Evolutionary conservation across 225 moss, liverwort and hornwort genomes (phyloP), one percentile per base, ranked within the genome.

Genomic region (Polytrichum formosum): DNA sequence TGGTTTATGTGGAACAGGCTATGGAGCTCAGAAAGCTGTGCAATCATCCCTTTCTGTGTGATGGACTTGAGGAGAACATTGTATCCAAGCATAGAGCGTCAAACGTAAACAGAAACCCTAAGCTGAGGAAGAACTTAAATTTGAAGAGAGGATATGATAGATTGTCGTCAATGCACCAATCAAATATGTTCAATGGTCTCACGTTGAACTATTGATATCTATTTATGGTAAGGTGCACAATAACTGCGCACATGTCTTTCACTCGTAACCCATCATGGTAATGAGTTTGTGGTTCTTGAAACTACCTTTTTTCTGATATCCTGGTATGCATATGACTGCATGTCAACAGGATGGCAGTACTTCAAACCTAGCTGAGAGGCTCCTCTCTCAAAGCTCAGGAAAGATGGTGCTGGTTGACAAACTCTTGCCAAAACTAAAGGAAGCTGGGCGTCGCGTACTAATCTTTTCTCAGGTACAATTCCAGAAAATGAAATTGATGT

Each of bases 331-430:
- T 58, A 17, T 56, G 63, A 56, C 66, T 1, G 0, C 66, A 37
- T 65, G 67, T 26, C 25, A 55, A 29, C 66, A 91, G 89, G 77
- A 79, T 81, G 77, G 77, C 29, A 75, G 62, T 54, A 67, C 78
- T 33, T 69, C 74, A 68, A 67, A 73, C 61, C 5, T 77, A 25
- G 66, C 67, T 8, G 79, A 77, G 64, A 85, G 78, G 18, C 79
- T 84, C 58, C 72, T 93, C 37, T 81, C 78, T 55, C 81, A 89
- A 70, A 87, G 87, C 26, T 93, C 91, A 22, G 91, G 91, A 63
- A 91, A 93, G 85, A 93, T 93, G 93, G 81, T 91, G 22, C 78
- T 93, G 5, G 87, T 91, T 16, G 89, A 93, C 80, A 91, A 93
- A 70, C 87, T 93, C 62, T 67, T 93, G 69, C 91, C 91, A 8